These are phyloP conservation scores for Euphorbia peplus DNA, from an alignment of 345 rosid genomes.

Conservation along the genomic window DNA sequence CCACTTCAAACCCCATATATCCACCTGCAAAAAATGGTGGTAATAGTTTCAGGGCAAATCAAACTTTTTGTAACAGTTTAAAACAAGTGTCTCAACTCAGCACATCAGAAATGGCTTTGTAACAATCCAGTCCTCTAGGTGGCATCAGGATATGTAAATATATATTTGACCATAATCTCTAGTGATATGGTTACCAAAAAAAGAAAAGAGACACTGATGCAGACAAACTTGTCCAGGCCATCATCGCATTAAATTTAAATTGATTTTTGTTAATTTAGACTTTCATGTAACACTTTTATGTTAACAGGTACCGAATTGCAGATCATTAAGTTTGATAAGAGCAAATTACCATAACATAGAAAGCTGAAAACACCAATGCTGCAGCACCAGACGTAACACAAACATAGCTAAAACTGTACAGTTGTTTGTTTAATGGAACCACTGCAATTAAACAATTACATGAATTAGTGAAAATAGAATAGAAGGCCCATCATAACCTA, in stretches of 20 bases:
- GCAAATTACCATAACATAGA: constrained; percentile 57
- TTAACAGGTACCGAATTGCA: too few relatives aligned
- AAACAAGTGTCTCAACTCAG: not conserved
- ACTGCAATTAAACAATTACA: constrained; percentile 37
- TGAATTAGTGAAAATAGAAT: not conserved
- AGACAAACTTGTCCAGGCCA: too few relatives aligned
- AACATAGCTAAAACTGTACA: constrained; percentile 76
- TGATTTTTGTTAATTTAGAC: too few relatives aligned
- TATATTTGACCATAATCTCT: too few relatives aligned
- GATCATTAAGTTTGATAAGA: not conserved
- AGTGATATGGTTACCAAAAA: too few relatives aligned
- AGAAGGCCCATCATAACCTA: not conserved
- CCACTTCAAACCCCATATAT: constrained; percentile 42
- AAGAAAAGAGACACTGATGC: too few relatives aligned
- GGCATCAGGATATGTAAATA: too few relatives aligned
- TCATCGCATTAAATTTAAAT: too few relatives aligned
- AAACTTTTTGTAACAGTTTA: not conserved
- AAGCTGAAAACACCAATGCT: constrained; percentile 60
- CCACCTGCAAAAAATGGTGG: constrained; percentile 49
- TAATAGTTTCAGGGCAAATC: not conserved
- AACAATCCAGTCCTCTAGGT: too few relatives aligned
- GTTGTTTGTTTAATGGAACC: constrained; percentile 77
- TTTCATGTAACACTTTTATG: too few relatives aligned
- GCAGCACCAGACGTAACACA: constrained; percentile 86
- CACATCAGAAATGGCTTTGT: not conserved